Evolutionary conservation across 116 monocot genomes (phyloP), one percentile per base, ranked within the genome.

Genomic region (Cymodocea nodosa): DNA sequence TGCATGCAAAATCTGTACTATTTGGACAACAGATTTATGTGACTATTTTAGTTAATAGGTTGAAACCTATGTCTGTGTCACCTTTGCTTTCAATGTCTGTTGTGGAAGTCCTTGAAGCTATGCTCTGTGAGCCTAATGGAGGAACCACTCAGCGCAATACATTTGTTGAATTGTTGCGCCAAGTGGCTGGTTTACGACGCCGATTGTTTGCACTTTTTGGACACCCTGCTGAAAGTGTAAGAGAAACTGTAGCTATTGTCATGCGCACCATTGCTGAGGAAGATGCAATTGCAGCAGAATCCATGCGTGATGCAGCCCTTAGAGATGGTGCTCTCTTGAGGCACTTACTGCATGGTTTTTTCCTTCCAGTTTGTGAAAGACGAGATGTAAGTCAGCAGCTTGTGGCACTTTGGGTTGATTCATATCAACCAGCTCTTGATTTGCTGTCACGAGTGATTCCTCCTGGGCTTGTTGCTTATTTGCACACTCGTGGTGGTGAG

Each of bases 221-320:
- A 9, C 99, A 92, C 59, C 99, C 99, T 74, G 92, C 92, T 73
- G 92, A 81, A 80, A 89, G 84, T 82, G 99, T 99, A 0, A 80
- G 99, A 68, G 99, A 99, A 75, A 92, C 86, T 18, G 80, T 99
- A 22, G 82, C 99, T 56, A 89, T 92, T 50, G 86, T 99, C 37
- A 99, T 99, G 99, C 89, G 92, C 10, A 92, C 99, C 9, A 99
- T 99, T 81, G 99, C 99, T 16, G 99, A 99, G 72, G 99, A 99
- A 70, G 99, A 99, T 81, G 99, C 99, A 66, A 99, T 99, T 86
- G 99, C 99, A 39, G 99, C 99, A 17, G 99, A 99, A 71, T 99
- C 99, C 4, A 99, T 99, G 99, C 86, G 99, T 60, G 99, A 89
- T 78, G 99, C 99, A 73, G 86, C 99, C 67, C 86, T 99, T 70